Conservation (phyloP, 202 grass and related monocot species). For the Zoysia matrella region DNA sequence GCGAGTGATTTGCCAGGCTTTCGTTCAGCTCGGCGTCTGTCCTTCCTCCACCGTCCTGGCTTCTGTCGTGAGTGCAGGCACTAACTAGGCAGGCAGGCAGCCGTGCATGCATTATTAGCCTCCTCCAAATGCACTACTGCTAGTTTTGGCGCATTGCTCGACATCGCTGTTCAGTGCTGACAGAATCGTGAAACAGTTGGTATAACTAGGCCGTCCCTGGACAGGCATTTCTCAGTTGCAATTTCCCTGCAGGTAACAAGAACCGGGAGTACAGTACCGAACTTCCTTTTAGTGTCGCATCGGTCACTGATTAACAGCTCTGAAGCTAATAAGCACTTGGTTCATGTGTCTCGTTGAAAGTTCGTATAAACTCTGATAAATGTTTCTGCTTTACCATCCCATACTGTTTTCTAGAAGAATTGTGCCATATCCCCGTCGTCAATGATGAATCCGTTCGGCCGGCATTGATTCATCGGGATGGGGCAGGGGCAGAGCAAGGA, state of each 20-base stretch:
- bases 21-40: no score
- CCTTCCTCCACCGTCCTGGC: no score
- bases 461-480: no score
- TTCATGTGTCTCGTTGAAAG: neutral
- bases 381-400: neutral
- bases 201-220: neutral
- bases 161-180: neutral
- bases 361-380: neutral
- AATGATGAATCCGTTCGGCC: neutral
- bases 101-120: no score
- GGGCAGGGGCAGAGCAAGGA: neutral
- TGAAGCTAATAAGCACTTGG: neutral
- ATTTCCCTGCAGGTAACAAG: neutral
- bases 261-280: no score
- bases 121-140: no score
- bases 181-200: neutral
- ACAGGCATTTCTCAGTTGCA: neutral
- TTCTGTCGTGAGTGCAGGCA: no score
- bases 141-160: no score
- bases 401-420: neutral
- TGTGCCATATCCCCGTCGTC: neutral
- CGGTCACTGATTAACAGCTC: neutral
- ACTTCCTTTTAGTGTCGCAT: no score
- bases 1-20: no score
- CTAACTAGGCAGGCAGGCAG: no score